Conservation (phyloP, 2,329 filamentous ascomycete genomes). For the Dissoconium aciculare region DNA sequence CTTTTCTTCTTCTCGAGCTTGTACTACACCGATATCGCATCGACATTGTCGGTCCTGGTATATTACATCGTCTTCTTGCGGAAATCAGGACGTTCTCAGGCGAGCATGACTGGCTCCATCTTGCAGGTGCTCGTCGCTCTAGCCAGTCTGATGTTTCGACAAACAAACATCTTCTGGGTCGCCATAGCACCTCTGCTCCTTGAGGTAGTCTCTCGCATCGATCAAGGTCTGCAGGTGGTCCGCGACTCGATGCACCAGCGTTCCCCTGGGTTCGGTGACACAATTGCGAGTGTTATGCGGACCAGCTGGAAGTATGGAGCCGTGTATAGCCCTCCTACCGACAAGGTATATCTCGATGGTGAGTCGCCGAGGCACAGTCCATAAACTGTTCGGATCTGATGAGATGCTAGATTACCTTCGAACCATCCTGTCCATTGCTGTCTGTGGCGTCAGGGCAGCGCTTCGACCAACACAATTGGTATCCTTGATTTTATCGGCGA, state of each 20-base stretch:
- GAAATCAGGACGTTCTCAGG: conserved; percentile 9
- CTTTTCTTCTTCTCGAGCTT: conserved; percentile 92
- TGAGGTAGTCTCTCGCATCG: conserved; percentile 33
- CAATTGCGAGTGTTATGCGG: conserved; percentile 15
- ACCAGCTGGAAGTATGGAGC: conserved; percentile 28
- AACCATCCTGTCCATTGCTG: conserved; percentile 46
- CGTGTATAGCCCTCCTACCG: conserved; percentile 37
- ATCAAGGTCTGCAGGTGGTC: conserved; percentile 36
- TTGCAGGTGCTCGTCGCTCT: conserved; percentile 42
- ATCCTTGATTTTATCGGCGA: conserved; percentile 9
- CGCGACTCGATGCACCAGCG: conserved; percentile 20
- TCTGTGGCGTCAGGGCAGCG: conserved; percentile 38
- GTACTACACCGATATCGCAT: conserved; percentile 88
- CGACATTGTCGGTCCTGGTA: conserved; percentile 58
- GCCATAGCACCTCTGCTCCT: conserved; percentile 55
- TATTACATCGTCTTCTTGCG: conserved; percentile 44
- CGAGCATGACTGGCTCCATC: conserved; percentile 4
- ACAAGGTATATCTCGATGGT: conserved; percentile 37
- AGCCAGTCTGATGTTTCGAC: conserved; percentile 59
- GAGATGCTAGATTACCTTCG: conserved; percentile 13
- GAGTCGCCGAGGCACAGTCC: not conserved
- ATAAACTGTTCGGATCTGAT: conserved; percentile 3
- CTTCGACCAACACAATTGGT: conserved; percentile 14
- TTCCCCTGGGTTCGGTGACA: conserved; percentile 20
- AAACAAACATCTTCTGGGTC: conserved; percentile 96